phyloP scores from a whole-genome alignment of 306 rosid genomes.

The Arachis hypogaea region DNA sequence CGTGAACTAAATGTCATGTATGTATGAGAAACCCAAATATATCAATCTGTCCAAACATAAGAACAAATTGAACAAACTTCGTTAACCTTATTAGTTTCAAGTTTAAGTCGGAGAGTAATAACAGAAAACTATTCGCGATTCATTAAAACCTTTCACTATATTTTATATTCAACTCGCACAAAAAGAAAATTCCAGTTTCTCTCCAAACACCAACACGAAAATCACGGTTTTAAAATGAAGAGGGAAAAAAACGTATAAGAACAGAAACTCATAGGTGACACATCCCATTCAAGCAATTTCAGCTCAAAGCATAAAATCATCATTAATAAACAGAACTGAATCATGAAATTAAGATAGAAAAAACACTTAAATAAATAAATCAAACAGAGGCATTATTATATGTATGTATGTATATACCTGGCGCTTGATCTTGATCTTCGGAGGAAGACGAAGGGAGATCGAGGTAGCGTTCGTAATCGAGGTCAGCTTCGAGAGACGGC shows the following conservation, averaged over 20 bases:
- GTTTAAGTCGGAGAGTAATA: not conserved
- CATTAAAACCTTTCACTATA: conserved; percentile 6
- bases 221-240: not conserved
- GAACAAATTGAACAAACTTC: conserved; percentile 9
- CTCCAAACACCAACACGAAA: not conserved
- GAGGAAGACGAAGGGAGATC: conserved; percentile 63
- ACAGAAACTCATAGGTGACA: not conserved
- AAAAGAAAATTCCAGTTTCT: not conserved
- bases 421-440: conserved; percentile 46
- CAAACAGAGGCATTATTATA: not conserved
- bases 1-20: conserved; percentile 16
- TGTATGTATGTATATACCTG: conserved; percentile 50
- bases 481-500: conserved; percentile 51
- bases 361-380: not conserved
- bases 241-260: not conserved
- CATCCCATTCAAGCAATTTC: not conserved
- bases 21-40: conserved; percentile 15
- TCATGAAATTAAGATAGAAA: not conserved
- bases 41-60: conserved; percentile 9
- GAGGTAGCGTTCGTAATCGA: conserved; percentile 71
- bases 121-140: not conserved
- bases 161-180: not conserved
- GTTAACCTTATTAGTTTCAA: not conserved
- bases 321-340: not conserved
- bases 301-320: not conserved